Conservation (phyloP, 106 monocot species). For the Triglochin maritima region DNA sequence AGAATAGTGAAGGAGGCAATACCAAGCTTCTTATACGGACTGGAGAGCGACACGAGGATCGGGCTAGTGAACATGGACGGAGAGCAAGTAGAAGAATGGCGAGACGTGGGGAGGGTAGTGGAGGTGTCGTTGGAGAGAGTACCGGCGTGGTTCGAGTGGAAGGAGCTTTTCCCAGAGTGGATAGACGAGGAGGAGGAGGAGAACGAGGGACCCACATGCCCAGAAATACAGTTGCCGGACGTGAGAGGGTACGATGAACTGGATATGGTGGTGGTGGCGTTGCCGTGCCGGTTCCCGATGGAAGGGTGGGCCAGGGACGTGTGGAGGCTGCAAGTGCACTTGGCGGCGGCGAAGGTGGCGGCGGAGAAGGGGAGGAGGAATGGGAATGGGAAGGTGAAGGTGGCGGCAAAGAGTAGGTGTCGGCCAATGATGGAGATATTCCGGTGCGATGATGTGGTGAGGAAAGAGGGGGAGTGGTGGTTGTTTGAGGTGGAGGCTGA, state of each 20-base stretch:
- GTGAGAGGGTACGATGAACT: slow-evolving; percentile 33
- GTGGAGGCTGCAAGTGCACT: slow-evolving; percentile 58
- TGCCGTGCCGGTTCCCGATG: slow-evolving; percentile 48
- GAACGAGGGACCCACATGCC: slow-evolving; percentile 50
- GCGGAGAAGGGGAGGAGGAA: slow-evolving; percentile 36
- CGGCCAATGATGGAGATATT: slow-evolving; percentile 87
- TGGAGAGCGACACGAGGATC: slow-evolving; percentile 14
- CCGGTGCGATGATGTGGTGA: slow-evolving; percentile 59
- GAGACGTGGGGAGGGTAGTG: neutral
- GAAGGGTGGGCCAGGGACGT: slow-evolving; percentile 53
- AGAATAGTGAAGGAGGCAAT: slow-evolving; percentile 9
- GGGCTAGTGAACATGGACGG: slow-evolving; percentile 44
- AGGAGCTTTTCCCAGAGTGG: slow-evolving; percentile 82
- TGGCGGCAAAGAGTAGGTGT: slow-evolving; percentile 45
- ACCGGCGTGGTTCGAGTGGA: slow-evolving; percentile 45
- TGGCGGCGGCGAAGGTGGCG: slow-evolving; percentile 51
- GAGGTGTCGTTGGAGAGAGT: slow-evolving; percentile 39
- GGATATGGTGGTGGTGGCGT: slow-evolving; percentile 50
- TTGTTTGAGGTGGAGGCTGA: slow-evolving; percentile 40
- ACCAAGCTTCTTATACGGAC: slow-evolving; percentile 16
- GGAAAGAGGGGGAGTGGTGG: slow-evolving; percentile 65
- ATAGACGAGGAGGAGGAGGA: slow-evolving; percentile 83
- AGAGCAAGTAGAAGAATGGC: slow-evolving; percentile 6
- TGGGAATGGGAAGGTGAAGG: slow-evolving; percentile 31
- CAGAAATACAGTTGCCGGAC: slow-evolving; percentile 79